Percentiles rank a stretch among this genome's conserved stretches.
These are phyloP conservation scores for Glebionis coronaria DNA, from an alignment of 129 eudicot genomes.

Conservation along the genomic window DNA sequence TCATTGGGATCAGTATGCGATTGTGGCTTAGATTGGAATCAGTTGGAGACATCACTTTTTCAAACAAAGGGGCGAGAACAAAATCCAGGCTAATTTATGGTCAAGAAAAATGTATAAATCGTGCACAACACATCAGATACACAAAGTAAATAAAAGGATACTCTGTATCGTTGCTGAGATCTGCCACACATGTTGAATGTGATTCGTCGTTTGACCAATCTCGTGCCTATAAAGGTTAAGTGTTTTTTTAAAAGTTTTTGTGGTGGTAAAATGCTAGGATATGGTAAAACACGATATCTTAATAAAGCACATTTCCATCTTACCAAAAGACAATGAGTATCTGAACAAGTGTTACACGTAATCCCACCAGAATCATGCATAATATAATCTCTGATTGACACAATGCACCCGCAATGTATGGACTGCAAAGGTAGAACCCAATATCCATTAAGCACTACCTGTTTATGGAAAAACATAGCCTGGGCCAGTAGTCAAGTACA, in stretches of 20 bases:
- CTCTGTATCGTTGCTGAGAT: no score
- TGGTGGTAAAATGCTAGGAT: not conserved
- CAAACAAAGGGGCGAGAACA: slow-evolving; percentile 39
- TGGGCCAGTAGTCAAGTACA: not conserved
- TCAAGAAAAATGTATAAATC: slow-evolving; percentile 33
- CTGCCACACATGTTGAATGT: no score
- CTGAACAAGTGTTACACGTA: slow-evolving; percentile 50
- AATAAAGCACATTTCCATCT: slow-evolving; percentile 14
- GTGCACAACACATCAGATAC: not conserved
- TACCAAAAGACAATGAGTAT: slow-evolving; percentile 35
- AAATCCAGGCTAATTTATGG: slow-evolving; percentile 34
- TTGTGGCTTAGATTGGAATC: slow-evolving; percentile 39
- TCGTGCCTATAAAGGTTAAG: no score
- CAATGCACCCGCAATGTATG: slow-evolving; percentile 63
- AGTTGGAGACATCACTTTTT: slow-evolving; percentile 39
- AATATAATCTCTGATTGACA: slow-evolving; percentile 41
- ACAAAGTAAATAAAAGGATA: no score
- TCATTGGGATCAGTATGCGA: slow-evolving; percentile 46
- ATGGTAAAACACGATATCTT: not conserved
- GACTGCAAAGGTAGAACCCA: slow-evolving; percentile 34
- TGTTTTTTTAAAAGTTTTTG: not conserved
- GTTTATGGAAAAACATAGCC: not conserved
- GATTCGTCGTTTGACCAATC: no score
- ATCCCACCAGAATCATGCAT: slow-evolving; percentile 62
- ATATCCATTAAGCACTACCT: not conserved